Evolutionary conservation across 768 basidiomycete genomes (phyloP), one percentile per base, ranked within the genome.

Genomic region (Suillus ampliporus): DNA sequence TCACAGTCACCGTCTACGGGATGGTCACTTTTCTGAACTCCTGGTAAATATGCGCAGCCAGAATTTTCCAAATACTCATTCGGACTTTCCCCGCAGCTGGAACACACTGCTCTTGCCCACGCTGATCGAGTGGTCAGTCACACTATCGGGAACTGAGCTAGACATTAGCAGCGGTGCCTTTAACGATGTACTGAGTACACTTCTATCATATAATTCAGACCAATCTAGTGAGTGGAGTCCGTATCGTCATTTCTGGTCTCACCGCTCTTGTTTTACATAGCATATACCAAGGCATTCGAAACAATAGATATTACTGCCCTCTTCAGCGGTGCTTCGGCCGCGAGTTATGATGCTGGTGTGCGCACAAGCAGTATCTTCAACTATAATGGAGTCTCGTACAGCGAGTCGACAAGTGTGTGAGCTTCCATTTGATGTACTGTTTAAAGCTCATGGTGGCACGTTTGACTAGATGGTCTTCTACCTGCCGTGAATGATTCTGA

Each of bases 311-410:
- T 47, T 7, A 23, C 21, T 23, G 21, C 46, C 46, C 21, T 23
- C 21, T 23, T 47, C 21, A 47, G 21, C 23, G 11, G 13, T 4
- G 21, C 46, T 47, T 47, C 21, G 21, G 13, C 46, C 21, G 46
- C 46, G 7, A 21, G 11, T 46, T 46, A 21, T 46, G 44, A 23
- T 2, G 21, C 13, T 3, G 13, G 21, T 5, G 46, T 47, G 21
- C 21, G n/a, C n/a, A 44, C 43, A 11, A 44, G 10, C n/a, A 44
- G 53, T 23, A 31, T 35, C 21, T 19, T 61, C 14, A 47, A 37
- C 35, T 60, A 61, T 23, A 62, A 65, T 26, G 54, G 53, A 40
- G 64, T 62, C n/a, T 34, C 26, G 17, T 65, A 65, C 50, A 65
- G 62, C 48, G 23, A 41, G 17, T 62, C 56, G 2, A 65, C 64